Evolutionary conservation across 1,284 basidiomycete genomes (phyloP), one percentile per base, ranked within the genome.

Genomic region (Peniophora sp.): DNA sequence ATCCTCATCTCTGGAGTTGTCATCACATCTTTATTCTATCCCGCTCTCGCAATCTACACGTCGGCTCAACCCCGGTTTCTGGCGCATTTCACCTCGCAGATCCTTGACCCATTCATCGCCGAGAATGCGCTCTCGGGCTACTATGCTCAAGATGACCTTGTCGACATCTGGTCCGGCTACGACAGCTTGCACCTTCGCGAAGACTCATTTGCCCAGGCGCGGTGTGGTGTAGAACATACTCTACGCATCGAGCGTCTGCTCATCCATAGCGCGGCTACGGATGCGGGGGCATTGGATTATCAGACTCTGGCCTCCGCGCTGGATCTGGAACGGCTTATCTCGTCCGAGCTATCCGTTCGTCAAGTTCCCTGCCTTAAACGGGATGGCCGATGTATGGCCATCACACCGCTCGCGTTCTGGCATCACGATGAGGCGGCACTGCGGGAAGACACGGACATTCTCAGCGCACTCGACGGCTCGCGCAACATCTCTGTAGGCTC

Each of bases 1-100:
- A 87, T 99, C 60, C 79, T 99, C 55, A 86, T 97, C 53, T 96
- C 92, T 51, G 88, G 89, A 53, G 78, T 97, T 54, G 91, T 98
- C 61, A 97, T 99, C 71, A 96, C 94, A 45, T 93, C 91, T 39
- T 83, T 99, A 47, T 91, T 96, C 65, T 97, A 94, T 61, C 93
- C 93, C 3, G 91, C 92, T 10, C 78, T 97, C 46, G 84, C 90
- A 44, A 77, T 92, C 48, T 94, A 93, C 65, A 81, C 86, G 24
- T 84, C 85, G 2, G 80, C 84, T 5, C 78, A 81, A 52, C 77
- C 79, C 1, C 77, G 78, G 54, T 80, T 81, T 42, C 74, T 83
- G 49, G 78, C 83, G 47, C 70, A 69, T 41, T 71, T 76, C 58
- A 77, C 78, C 53, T 68, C 76, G 45, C 68, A 71, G 49, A 73